Evolutionary conservation across 148 eudicot genomes (phyloP), one percentile per base, ranked within the genome.

Genomic region (Gaultheria prostrata): DNA sequence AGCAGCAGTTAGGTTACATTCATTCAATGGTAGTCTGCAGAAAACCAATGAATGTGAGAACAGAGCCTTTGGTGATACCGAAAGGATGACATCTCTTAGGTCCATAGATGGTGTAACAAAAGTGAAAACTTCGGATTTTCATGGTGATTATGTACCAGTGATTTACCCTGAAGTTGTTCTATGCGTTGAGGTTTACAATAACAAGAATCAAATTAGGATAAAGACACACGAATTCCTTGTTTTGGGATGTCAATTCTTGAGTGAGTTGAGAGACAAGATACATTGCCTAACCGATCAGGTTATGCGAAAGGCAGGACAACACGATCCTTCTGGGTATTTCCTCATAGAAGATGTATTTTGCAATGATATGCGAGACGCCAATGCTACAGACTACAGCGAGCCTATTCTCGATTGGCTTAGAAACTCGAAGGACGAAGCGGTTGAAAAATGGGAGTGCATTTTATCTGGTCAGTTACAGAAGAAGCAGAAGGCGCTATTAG

Each of bases 301-400:
- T 80, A 94, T 94, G 97, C 84, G 81, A 54, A 92, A 88, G 89
- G 94, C 93, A 13, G 93, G 82, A 70, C 82, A 88, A 83, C 74
- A 88, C 81, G 95, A 94, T 83, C 89, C 97, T 32, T 97, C 99
- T 76, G 99, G 98, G 81, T 97, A 94, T 91, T 92, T 97, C 80
- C 91, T 97, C 45, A 92, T 97, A 43, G 98, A 95, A 94, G 94
- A 93, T 71, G 78, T 91, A 39, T 94, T 97, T 87, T 97, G 87
- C 92, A 97, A 94, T 78, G 99, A 94, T 87, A 85, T 73, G 84
- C 89, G 99, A 87, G 90, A 92, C 20, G 83, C 89, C 26, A 87
- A 89, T 39, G 91, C 98, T 20, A 90, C 86, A 5, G 89, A 94
- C 89, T 97, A 94, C 81, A 97, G 99, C 78, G 86, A 88, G 86